phyloP scores from a whole-genome alignment of 495 filamentous ascomycete genomes.

The Jackrogersella minutella region DNA sequence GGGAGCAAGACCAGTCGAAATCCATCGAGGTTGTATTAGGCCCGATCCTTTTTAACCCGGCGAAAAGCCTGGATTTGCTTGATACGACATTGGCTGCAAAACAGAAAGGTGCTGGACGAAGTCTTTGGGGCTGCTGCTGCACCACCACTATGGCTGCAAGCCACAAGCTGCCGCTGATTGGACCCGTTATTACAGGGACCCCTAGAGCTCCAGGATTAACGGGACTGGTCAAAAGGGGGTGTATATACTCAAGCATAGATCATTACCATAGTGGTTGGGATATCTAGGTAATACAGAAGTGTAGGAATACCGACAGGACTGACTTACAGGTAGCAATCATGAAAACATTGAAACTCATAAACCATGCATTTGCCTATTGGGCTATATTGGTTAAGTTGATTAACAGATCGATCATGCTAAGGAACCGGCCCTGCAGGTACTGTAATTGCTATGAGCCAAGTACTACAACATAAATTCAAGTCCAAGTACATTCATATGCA shows the following conservation, averaged over 20 bases:
- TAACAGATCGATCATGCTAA: slow-evolving; percentile 5
- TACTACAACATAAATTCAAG: background rate
- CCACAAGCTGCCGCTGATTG: slow-evolving; percentile 33
- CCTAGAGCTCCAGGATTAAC: slow-evolving; percentile 21
- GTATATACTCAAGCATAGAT: slow-evolving; percentile 26
- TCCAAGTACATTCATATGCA: background rate
- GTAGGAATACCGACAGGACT: slow-evolving; percentile 6
- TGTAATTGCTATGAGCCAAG: slow-evolving; percentile 7
- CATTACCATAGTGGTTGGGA: slow-evolving; percentile 22
- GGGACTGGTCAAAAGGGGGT: slow-evolving; percentile 13
- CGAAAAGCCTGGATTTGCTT: slow-evolving; percentile 26
- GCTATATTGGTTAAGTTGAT: slow-evolving; percentile 15
- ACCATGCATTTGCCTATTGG: slow-evolving; percentile 14
- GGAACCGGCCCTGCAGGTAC: slow-evolving; percentile 2
- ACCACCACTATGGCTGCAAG: slow-evolving; percentile 29
- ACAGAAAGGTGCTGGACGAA: slow-evolving; percentile 27
- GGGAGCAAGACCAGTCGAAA: slow-evolving; percentile 16
- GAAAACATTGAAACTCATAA: slow-evolving; percentile 27
- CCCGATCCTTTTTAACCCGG: slow-evolving; percentile 38
- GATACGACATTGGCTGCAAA: slow-evolving; percentile 38
- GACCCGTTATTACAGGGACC: slow-evolving; percentile 29
- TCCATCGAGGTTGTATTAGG: slow-evolving; percentile 32
- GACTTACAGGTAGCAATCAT: background rate
- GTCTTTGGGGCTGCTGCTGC: slow-evolving; percentile 30
- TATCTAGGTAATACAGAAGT: slow-evolving; percentile 18